These are phyloP conservation scores for Pochonia chlamydosporia DNA, from an alignment of 2,329 filamentous ascomycete species.

Conservation along the genomic window DNA sequence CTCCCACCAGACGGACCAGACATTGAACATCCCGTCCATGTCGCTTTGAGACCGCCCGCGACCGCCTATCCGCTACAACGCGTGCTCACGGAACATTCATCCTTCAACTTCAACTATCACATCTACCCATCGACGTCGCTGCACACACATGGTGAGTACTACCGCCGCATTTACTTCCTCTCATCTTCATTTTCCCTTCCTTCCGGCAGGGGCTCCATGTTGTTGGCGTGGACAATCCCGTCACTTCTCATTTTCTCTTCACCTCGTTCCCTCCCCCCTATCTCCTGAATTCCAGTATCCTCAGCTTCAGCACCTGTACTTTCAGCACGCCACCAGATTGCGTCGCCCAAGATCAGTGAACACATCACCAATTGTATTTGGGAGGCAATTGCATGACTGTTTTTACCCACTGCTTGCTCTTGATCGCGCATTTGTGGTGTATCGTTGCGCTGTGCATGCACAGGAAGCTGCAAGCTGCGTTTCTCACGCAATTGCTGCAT, in stretches of 20 bases:
- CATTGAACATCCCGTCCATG: too few relatives aligned
- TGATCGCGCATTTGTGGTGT: too few relatives aligned
- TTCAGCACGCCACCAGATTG: too few relatives aligned
- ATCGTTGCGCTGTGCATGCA: too few relatives aligned
- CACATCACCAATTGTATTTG: background rate
- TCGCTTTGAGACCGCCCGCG: too few relatives aligned
- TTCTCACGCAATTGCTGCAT: too few relatives aligned
- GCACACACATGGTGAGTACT: slow-evolving; percentile 5
- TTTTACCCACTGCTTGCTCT: background rate
- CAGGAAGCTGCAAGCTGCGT: too few relatives aligned
- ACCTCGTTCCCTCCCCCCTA: background rate
- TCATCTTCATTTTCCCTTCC: background rate
- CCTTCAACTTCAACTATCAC: background rate
- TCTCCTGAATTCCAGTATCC: background rate
- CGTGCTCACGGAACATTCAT: background rate
- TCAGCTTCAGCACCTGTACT: background rate
- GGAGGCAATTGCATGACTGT: background rate
- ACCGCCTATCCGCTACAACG: background rate
- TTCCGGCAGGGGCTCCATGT: background rate
- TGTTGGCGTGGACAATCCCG: background rate
- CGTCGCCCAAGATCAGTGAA: background rate
- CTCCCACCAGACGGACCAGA: too few relatives aligned
- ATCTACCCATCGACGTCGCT: background rate
- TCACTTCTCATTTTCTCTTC: background rate
- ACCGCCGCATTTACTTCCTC: background rate